These are phyloP conservation scores for Incumbomyces delicatus DNA, from an alignment of 2,329 filamentous ascomycete genomes.

Conservation along the genomic window DNA sequence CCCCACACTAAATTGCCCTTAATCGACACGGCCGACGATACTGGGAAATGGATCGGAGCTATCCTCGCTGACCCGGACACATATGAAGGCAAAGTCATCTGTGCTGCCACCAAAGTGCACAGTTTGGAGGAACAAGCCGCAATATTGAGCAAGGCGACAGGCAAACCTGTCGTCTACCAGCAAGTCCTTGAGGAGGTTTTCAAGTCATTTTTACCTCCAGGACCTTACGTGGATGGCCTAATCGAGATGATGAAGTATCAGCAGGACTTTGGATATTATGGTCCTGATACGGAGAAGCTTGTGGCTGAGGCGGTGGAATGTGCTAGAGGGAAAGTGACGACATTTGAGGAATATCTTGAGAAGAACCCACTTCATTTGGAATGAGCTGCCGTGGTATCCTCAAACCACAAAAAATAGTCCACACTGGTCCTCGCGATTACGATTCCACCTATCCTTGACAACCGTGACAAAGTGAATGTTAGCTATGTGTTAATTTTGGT, in stretches of 20 bases:
- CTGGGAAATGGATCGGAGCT: constrained; percentile 27
- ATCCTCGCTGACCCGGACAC: constrained; percentile 29
- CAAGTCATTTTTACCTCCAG: constrained; percentile 14
- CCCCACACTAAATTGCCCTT: constrained; percentile 24
- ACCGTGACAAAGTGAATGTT: too few relatives aligned
- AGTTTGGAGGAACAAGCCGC: constrained; percentile 24
- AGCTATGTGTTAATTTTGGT: too few relatives aligned
- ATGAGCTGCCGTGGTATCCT: too few relatives aligned
- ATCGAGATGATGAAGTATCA: constrained; percentile 23
- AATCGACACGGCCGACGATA: constrained; percentile 29
- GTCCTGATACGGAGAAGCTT: constrained; percentile 24
- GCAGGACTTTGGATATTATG: constrained; percentile 30
- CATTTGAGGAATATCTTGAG: constrained; percentile 29
- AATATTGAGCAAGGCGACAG: constrained; percentile 27
- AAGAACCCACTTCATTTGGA: constrained; percentile 10
- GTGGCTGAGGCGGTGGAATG: constrained; percentile 22
- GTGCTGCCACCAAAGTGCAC: constrained; percentile 27
- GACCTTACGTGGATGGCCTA: constrained; percentile 9
- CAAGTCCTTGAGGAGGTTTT: constrained; percentile 22
- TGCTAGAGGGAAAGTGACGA: constrained; percentile 22
- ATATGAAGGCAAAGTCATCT: constrained; percentile 28
- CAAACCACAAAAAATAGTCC: too few relatives aligned
- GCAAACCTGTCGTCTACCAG: constrained; percentile 28
- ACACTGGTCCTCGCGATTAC: too few relatives aligned
- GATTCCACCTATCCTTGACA: too few relatives aligned